Percentiles rank a stretch among this genome's conserved stretches.
Conservation (phyloP, 768 basidiomycete species). For the Termitomyces heimii region DNA sequence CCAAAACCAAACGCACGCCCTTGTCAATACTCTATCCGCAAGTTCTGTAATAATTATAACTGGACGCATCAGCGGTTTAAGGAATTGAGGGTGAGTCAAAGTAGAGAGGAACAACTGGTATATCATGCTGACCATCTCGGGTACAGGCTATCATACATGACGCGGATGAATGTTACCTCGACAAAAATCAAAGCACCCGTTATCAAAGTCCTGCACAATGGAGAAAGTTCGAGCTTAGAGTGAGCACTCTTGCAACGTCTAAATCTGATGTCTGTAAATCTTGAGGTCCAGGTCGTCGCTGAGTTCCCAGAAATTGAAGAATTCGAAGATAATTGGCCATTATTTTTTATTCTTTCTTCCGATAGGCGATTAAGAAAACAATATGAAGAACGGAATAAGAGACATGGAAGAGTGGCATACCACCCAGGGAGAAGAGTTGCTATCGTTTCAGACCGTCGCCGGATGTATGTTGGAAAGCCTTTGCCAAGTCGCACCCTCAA, state of each 20-base stretch:
- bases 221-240: background rate
- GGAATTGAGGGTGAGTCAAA: background rate
- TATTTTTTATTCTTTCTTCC: background rate
- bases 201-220: background rate
- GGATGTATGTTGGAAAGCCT: background rate
- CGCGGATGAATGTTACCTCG: background rate
- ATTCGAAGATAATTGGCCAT: background rate
- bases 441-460: background rate
- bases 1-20: background rate
- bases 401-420: background rate
- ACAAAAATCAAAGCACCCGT: background rate
- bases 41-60: background rate
- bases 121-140: background rate
- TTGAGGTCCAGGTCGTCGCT: background rate
- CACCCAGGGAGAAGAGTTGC: background rate
- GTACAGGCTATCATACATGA: background rate
- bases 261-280: background rate
- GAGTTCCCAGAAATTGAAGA: background rate
- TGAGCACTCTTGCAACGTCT: background rate
- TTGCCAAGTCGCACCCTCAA: background rate
- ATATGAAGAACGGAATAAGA: too few species aligned
- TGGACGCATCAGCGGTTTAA: background rate
- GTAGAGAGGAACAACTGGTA: background rate
- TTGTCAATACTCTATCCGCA: background rate
- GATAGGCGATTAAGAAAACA: background rate